Percentiles rank a stretch among this genome's conserved stretches.
phyloP scores from a whole-genome alignment of 495 filamentous ascomycete species.

The Jackrogersella multiformis region DNA sequence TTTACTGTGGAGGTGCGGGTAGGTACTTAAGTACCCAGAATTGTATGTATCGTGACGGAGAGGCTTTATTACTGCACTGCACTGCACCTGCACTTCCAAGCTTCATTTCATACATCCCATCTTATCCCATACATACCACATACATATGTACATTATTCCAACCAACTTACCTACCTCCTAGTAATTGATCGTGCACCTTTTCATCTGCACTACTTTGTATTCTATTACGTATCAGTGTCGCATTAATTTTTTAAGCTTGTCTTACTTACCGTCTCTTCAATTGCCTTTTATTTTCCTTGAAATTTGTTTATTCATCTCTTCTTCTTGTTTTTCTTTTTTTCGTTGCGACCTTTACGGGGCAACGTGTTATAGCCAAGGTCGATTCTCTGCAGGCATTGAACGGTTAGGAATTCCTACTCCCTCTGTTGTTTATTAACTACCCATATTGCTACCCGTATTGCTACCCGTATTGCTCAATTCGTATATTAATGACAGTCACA shows the following conservation, averaged over 20 bases:
- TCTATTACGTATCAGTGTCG: slow-evolving; percentile 11
- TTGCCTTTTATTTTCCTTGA: not conserved
- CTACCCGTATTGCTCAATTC: slow-evolving; percentile 13
- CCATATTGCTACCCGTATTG: no score
- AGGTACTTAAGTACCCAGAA: not conserved
- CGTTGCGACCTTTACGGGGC: not conserved
- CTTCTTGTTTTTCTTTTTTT: not conserved
- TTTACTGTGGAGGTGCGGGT: slow-evolving; percentile 13
- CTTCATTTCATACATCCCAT: no score
- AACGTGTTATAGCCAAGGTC: slow-evolving; percentile 15
- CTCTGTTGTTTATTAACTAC: slow-evolving; percentile 18
- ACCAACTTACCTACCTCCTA: no score
- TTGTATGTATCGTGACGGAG: slow-evolving; percentile 28
- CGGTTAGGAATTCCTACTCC: not conserved
- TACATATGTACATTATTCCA: no score
- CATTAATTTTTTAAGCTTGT: not conserved
- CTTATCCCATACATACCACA: no score
- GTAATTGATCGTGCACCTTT: slow-evolving; percentile 17
- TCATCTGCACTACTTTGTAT: slow-evolving; percentile 11
- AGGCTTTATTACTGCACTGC: no score
- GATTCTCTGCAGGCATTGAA: slow-evolving; percentile 10
- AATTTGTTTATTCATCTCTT: slow-evolving; percentile 16
- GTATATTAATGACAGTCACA: slow-evolving; percentile 17
- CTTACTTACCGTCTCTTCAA: slow-evolving; percentile 7
- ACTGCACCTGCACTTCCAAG: no score